A percentile compares a stretch with the other conserved stretches of the same genome.
phyloP scores from a whole-genome alignment of 225 moss, liverwort and hornwort species.

The Anthoceros angustus region DNA sequence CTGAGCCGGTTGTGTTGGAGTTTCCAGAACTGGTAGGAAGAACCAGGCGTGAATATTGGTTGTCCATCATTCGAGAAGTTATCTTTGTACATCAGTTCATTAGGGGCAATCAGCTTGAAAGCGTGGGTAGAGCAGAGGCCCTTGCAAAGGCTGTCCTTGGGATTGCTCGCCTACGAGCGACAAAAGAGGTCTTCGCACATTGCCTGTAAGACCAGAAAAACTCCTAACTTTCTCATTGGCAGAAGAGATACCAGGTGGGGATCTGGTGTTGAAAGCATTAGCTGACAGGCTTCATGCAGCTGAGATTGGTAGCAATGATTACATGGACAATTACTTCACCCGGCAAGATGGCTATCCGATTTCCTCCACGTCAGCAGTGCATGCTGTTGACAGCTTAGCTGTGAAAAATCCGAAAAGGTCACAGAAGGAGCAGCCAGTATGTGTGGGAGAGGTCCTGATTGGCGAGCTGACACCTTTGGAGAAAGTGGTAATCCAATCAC shows the following conservation, averaged over 20 bases:
- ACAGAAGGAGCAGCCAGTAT: slow-evolving; percentile 36
- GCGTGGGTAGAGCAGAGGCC: slow-evolving; percentile 56
- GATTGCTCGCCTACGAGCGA: slow-evolving; percentile 72
- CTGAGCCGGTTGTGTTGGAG: slow-evolving; percentile 76
- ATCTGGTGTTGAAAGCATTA: slow-evolving; percentile 64
- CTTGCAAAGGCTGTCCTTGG: slow-evolving; percentile 83
- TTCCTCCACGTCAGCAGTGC: slow-evolving; percentile 31
- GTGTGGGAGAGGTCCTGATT: slow-evolving; percentile 73
- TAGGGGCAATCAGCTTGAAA: slow-evolving; percentile 58
- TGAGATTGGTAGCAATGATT: slow-evolving; percentile 20
- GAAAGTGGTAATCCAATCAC: slow-evolving; percentile 66
- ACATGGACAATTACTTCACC: slow-evolving; percentile 31
- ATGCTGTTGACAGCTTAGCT: slow-evolving; percentile 33
- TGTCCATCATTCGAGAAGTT: slow-evolving; percentile 76
- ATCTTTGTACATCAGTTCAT: slow-evolving; percentile 64
- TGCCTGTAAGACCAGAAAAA: slow-evolving; percentile 55
- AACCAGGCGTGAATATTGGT: slow-evolving; percentile 87
- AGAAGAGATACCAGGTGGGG: slow-evolving; percentile 76
- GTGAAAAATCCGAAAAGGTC: slow-evolving; percentile 38
- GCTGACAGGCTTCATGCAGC: slow-evolving; percentile 54
- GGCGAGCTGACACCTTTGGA: slow-evolving; percentile 79
- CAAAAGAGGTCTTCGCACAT: slow-evolving; percentile 54
- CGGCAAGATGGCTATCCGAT: slow-evolving; percentile 31
- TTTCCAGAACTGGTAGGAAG: slow-evolving; percentile 91
- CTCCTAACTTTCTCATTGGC: slow-evolving; percentile 76